Evolutionary conservation across 306 rosid species (phyloP).

Genomic region (Bauhinia variegata): DNA sequence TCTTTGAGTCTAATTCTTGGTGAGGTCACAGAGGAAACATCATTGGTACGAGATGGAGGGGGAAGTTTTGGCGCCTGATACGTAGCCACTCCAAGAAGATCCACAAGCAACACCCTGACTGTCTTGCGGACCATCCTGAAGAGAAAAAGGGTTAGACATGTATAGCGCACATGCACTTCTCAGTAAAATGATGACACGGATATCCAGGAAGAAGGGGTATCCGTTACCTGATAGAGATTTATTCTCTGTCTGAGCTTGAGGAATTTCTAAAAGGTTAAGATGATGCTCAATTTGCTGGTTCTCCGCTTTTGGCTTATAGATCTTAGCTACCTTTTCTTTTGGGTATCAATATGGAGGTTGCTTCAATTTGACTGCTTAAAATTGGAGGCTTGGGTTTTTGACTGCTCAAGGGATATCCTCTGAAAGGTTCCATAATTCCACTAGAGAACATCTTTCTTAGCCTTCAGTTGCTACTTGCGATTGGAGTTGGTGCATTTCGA

Average conservation of each 20-base stretch:
- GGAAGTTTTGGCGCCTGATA: slow-evolving; percentile 67
- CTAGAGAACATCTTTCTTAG: slow-evolving; percentile 36
- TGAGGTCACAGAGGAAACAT: slow-evolving; percentile 39
- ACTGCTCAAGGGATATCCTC: slow-evolving; percentile 45
- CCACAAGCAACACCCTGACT: slow-evolving; percentile 58
- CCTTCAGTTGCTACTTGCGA: not conserved
- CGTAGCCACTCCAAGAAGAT: slow-evolving; percentile 76
- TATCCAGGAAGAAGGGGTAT: not conserved
- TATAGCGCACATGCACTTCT: slow-evolving; percentile 28
- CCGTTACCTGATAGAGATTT: slow-evolving; percentile 39
- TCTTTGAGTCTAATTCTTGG: slow-evolving; percentile 60
- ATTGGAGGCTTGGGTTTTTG: slow-evolving; percentile 6
- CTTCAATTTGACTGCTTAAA: slow-evolving; percentile 4
- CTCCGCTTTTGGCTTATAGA: slow-evolving; percentile 37
- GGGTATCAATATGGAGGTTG: not conserved
- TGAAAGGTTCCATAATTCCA: slow-evolving; percentile 48
- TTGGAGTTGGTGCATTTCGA: slow-evolving; percentile 10
- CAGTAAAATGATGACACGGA: slow-evolving; percentile 19
- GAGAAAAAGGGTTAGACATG: slow-evolving; percentile 34
- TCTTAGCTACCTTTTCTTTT: not conserved
- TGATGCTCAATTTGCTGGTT: not conserved
- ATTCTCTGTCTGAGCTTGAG: slow-evolving; percentile 1
- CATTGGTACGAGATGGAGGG: slow-evolving; percentile 45
- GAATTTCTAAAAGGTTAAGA: not conserved
- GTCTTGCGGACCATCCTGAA: slow-evolving; percentile 59